phyloP scores from a whole-genome alignment of 768 basidiomycete genomes.

The Leccinellum luteum region DNA sequence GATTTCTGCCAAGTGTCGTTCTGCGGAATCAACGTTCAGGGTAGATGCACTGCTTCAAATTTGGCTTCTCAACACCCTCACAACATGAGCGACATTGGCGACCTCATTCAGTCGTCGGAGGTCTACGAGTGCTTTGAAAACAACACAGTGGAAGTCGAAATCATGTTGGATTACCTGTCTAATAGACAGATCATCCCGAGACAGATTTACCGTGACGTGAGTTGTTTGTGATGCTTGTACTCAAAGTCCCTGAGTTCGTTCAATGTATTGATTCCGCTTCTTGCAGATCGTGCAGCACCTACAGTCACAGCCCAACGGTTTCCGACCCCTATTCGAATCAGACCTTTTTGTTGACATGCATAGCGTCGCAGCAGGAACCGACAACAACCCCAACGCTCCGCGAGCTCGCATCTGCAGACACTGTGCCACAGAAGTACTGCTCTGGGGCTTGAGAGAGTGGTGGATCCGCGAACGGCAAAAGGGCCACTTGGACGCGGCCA shows the following conservation, averaged over 20 bases:
- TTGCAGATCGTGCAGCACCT: slow-evolving; percentile 61
- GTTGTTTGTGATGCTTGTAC: slow-evolving; percentile 10
- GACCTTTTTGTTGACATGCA: slow-evolving; percentile 74
- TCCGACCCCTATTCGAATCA: slow-evolving; percentile 62
- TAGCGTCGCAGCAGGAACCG: slow-evolving; percentile 50
- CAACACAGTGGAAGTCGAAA: slow-evolving; percentile 79
- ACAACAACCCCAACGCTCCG: slow-evolving; percentile 57
- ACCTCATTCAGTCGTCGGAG: slow-evolving; percentile 73
- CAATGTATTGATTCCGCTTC: slow-evolving; percentile 6
- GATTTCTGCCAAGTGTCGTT: slow-evolving; percentile 82
- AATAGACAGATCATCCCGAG: slow-evolving; percentile 59
- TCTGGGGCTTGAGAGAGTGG: slow-evolving; percentile 79
- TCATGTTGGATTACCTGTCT: slow-evolving; percentile 78
- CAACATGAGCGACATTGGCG: slow-evolving; percentile 62
- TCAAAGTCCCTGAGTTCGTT: neutral
- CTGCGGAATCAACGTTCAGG: slow-evolving; percentile 77
- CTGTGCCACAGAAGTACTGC: slow-evolving; percentile 71
- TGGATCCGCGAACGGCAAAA: slow-evolving; percentile 78
- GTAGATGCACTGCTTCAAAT: slow-evolving; percentile 63
- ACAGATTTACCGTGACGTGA: slow-evolving; percentile 75
- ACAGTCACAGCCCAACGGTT: slow-evolving; percentile 58
- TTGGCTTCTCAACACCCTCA: slow-evolving; percentile 65
- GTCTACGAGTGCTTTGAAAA: slow-evolving; percentile 78
- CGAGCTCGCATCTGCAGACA: slow-evolving; percentile 62
- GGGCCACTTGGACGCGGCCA: slow-evolving; percentile 54